Percentiles rank a stretch among this genome's conserved stretches.
phyloP scores from a whole-genome alignment of 164 flowering plant species.

The Amborella trichopoda region DNA sequence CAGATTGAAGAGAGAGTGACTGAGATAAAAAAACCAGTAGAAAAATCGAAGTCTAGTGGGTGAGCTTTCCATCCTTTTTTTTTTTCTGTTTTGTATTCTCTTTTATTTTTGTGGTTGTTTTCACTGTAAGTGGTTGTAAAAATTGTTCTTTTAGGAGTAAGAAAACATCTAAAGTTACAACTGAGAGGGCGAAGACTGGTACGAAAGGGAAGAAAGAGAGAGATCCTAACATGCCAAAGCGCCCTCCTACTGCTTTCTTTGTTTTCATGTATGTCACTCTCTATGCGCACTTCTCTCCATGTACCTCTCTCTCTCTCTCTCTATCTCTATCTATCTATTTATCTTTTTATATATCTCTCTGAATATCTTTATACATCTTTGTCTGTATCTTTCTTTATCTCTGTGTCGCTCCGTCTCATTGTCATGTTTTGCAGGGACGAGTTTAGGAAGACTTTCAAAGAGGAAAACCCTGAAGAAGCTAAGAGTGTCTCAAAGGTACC shows the following conservation, averaged over 20 bases:
- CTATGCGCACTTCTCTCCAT: too few species aligned
- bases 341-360: too few species aligned
- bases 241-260: slow-evolving; percentile 84
- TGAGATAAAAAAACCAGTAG: slow-evolving; percentile 41
- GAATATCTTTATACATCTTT: neutral
- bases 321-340: neutral
- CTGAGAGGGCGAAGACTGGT: slow-evolving; percentile 37
- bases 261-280: slow-evolving; percentile 48
- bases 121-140: neutral
- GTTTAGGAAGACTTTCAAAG: slow-evolving; percentile 57
- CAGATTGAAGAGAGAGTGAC: slow-evolving; percentile 44
- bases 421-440: slow-evolving; percentile 48
- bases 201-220: slow-evolving; percentile 31
- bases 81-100: neutral
- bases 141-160: too few species aligned
- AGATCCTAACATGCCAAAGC: slow-evolving; percentile 67
- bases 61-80: too few species aligned
- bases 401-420: neutral
- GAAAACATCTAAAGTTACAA: too few species aligned
- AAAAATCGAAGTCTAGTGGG: slow-evolving; percentile 23
- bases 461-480: slow-evolving; percentile 40
- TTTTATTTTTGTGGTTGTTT: neutral
- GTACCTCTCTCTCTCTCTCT: neutral
- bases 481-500: slow-evolving; percentile 47
- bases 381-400: neutral